Evolutionary conservation across 495 filamentous ascomycete genomes (phyloP).

Genomic region (Neurospora tetraspora): DNA sequence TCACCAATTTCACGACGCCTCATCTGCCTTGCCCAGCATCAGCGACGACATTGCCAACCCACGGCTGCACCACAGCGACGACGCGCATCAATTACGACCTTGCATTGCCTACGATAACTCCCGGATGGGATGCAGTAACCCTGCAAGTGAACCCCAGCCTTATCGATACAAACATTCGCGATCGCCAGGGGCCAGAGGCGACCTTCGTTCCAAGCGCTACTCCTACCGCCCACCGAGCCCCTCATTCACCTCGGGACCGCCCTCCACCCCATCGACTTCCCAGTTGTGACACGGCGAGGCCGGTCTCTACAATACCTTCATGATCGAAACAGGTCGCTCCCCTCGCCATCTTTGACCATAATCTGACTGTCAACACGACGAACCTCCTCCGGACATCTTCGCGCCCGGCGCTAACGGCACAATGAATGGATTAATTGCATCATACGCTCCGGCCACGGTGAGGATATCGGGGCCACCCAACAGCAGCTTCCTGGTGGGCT

Average conservation of each 20-base stretch:
- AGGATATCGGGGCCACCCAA: slow-evolving; percentile 96
- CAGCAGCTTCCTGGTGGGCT: slow-evolving; percentile 91
- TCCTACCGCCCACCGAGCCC: slow-evolving; percentile 7
- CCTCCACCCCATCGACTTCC: neutral
- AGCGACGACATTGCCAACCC: neutral
- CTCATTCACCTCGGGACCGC: slow-evolving; percentile 8
- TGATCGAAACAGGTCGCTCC: slow-evolving; percentile 15
- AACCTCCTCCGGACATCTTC: neutral
- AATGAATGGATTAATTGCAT: slow-evolving; percentile 18
- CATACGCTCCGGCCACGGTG: slow-evolving; percentile 60
- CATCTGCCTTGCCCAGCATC: neutral
- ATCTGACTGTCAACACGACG: neutral
- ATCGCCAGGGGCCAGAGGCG: slow-evolving; percentile 3
- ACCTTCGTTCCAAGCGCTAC: neutral
- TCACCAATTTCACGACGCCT: neutral
- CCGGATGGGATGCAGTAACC: neutral
- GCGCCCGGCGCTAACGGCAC: slow-evolving; percentile 14
- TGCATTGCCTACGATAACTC: neutral
- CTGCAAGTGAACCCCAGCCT: slow-evolving; percentile 3
- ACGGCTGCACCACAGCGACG: neutral
- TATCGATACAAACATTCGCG: slow-evolving; percentile 19
- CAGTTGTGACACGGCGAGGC: slow-evolving; percentile 13
- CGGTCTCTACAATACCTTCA: slow-evolving; percentile 13
- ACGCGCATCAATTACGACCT: neutral
- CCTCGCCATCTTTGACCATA: slow-evolving; percentile 8